Conservation (phyloP, 192 early-diverging fungal species). For the Podila clonocystis region DNA sequence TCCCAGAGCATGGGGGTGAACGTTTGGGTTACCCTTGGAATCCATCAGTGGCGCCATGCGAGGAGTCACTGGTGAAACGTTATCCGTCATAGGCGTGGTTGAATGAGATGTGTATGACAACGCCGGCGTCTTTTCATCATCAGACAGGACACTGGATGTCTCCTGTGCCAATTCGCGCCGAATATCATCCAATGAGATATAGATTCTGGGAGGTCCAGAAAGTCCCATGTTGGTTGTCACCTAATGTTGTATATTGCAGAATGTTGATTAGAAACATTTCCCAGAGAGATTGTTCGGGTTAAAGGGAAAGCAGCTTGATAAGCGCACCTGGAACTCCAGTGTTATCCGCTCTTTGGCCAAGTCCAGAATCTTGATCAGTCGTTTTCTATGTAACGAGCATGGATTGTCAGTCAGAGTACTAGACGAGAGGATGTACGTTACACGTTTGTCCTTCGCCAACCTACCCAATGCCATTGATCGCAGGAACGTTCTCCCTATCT, state of each 20-base stretch:
- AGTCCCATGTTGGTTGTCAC: conserved; percentile 19
- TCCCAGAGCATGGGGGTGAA: neutral
- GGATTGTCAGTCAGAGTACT: neutral
- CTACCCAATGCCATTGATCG: conserved; percentile 59
- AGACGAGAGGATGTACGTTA: neutral
- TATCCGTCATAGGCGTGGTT: conserved; percentile 15
- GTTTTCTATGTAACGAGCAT: conserved; percentile 13
- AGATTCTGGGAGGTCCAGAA: conserved; percentile 8
- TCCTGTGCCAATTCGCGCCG: conserved; percentile 22
- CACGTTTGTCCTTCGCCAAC: neutral
- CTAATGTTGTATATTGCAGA: conserved; percentile 2
- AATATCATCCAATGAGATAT: conserved; percentile 26
- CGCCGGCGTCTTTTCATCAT: conserved; percentile 10
- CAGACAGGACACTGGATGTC: neutral
- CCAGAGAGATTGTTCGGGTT: neutral
- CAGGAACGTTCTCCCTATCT: conserved; percentile 53
- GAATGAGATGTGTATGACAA: conserved; percentile 20
- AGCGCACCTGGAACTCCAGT: conserved; percentile 53
- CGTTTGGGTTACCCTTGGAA: neutral
- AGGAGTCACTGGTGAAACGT: conserved; percentile 24
- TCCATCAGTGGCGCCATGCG: neutral
- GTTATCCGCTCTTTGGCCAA: conserved; percentile 47
- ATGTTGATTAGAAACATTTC: no score
- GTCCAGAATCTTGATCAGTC: conserved; percentile 51
- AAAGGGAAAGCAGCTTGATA: neutral